Percentiles rank a stretch among this genome's conserved stretches.
Conservation (phyloP, 1,139 yeast species). For the Kodamaea plutei region DNA sequence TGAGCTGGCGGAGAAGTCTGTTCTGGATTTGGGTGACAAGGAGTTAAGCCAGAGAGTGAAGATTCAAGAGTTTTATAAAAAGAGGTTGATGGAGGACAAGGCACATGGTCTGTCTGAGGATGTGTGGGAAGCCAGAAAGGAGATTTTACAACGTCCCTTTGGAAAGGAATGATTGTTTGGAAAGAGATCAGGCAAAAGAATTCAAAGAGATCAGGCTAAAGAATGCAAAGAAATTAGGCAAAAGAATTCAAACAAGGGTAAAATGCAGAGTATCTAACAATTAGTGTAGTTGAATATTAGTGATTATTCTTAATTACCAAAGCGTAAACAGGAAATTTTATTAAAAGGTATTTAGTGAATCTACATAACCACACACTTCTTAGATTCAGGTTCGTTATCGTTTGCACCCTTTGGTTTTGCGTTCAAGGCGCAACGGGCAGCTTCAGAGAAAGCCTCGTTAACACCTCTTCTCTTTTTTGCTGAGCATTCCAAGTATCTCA, state of each 20-base stretch:
- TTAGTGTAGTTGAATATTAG: no score
- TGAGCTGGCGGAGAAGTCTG: constrained; percentile 16
- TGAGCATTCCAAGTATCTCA: constrained; percentile 86
- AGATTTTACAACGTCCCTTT: constrained; percentile 19
- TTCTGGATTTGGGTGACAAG: constrained; percentile 40
- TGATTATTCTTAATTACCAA: no score
- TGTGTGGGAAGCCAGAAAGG: constrained; percentile 62
- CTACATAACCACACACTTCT: constrained; percentile 41
- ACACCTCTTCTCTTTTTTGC: constrained; percentile 94
- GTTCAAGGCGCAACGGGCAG: constrained; percentile 91
- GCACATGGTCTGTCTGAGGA: constrained; percentile 74
- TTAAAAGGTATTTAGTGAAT: no score
- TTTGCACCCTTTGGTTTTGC: constrained; percentile 81
- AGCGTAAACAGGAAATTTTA: no score
- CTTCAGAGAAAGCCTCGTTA: constrained; percentile 94
- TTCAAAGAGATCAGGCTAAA: no score
- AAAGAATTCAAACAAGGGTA: no score
- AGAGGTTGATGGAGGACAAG: constrained; percentile 56
- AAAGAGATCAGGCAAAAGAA: constrained; percentile 2
- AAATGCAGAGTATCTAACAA: no score
- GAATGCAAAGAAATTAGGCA: no score
- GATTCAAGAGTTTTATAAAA: constrained; percentile 69
- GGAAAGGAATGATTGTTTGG: no score
- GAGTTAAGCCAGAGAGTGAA: constrained; percentile 48
- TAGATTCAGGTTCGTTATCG: constrained; percentile 44